Base-by-base conservation (phyloP, 108 stramenopile species). In the Nitzschia palea region DNA sequence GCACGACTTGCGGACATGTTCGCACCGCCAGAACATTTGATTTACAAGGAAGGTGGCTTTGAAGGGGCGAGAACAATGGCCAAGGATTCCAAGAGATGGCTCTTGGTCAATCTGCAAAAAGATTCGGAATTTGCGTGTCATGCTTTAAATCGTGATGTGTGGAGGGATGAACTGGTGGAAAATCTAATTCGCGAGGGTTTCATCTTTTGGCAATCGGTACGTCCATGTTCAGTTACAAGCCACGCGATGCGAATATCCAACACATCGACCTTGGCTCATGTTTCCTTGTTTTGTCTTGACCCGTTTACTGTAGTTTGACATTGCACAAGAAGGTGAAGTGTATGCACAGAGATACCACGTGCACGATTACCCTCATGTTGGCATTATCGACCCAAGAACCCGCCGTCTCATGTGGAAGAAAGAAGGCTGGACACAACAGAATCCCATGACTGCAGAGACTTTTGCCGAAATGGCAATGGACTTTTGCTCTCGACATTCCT, bases 61-160 rank as follows among this genome's bases (percentile, higher is more conserved):
- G 70, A 88, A 67, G 93, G 88, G 6, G 93, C 96, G 0, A 73
- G 89, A 45, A 74, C 84, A 45, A 67, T 84, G 40, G 94, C 94
- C 70, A 92, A 84, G 67, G 94, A 95, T 64, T 76, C 78, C 28
- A 74, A 88, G 51, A 81, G 95, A 34, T 98, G 96, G 96, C 56
- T 98, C 17, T 56, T 98, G 64, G 91, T 97, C 54, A 96, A 96
- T 82, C 70, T 98, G 8, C 96, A 96, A 73, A 65, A 70, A 27
- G 90, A 95, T 65, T 66, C 64, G 8, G 95, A 93, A 35, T 98
- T 96, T 78, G 78, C 90, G 0, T 91, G 90, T 67, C 95, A 98
- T 77, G 88, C 93, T 2, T 60, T 98, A 63, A 98, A 98, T 74
- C 75, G 95, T n/a, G 97, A 98, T 80, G 93, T 94, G 8, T 98